Evolutionary conservation across 2,329 filamentous ascomycete genomes (phyloP).

Genomic region (Xylariaceae sp.): DNA sequence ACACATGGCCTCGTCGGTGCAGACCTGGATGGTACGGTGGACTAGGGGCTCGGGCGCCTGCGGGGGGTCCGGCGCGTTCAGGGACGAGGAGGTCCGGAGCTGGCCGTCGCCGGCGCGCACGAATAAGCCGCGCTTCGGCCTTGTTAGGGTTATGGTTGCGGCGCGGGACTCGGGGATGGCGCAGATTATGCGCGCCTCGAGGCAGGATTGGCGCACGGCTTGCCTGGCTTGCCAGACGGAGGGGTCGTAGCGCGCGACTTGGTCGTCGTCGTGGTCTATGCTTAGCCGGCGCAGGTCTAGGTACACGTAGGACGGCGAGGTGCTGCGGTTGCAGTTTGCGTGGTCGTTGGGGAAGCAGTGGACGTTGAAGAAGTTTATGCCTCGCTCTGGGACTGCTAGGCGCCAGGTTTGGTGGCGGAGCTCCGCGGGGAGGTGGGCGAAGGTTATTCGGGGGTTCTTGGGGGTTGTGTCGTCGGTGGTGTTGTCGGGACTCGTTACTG

Average conservation of each 20-base stretch:
- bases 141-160: conserved; percentile 26
- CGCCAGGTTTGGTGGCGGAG: conserved; percentile 31
- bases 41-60: conserved; percentile 21
- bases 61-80: neutral
- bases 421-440: conserved; percentile 30
- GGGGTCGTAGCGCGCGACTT: conserved; percentile 31
- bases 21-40: conserved; percentile 24
- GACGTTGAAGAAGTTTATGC: conserved; percentile 36
- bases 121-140: conserved; percentile 29
- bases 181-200: conserved; percentile 29
- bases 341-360: conserved; percentile 35
- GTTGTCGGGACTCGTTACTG: neutral
- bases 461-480: neutral
- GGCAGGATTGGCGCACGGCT: conserved; percentile 26
- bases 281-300: conserved; percentile 32
- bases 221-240: conserved; percentile 30
- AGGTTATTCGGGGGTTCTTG: conserved; percentile 14
- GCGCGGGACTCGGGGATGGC: conserved; percentile 22
- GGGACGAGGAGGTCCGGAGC: conserved; percentile 21
- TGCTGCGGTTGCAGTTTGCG: conserved; percentile 27
- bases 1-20: conserved; percentile 28
- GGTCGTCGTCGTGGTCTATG: conserved; percentile 28
- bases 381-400: conserved; percentile 25
- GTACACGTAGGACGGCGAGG: conserved; percentile 29
- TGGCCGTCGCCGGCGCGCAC: conserved; percentile 30